Base-by-base conservation (phyloP, 2,329 filamentous ascomycete species). In the Anthostomella pinea region DNA sequence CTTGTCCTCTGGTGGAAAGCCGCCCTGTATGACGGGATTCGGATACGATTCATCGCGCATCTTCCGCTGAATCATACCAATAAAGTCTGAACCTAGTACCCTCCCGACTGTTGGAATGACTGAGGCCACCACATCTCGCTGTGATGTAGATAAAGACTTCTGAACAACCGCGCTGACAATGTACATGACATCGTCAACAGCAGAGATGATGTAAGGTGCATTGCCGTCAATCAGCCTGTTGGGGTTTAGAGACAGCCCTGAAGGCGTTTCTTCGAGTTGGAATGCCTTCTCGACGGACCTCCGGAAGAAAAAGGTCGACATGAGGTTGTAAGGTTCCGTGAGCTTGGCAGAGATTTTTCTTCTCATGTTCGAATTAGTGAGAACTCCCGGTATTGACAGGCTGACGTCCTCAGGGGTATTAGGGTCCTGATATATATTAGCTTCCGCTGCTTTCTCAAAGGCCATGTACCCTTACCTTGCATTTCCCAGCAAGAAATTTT, bases 131-230 rank as follows among this genome's bases (percentile, higher is more conserved):
- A 95, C 81, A 13, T 83, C 75, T 49, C 82, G 74, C 58, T 96
- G 90, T 2, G 86, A 87, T 1, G 94, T 97, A 1, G 87, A 84
- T 15, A 97, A 71, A 0, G 88, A 86, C 48, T 91, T 83, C 47
- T 94, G 85, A 6, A 97, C 73, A 21, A 97, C 85, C 33, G 91
- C 84, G 58, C 94, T 95, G 58, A 95, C 87, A 52, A 98, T 96
- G 65, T 97, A 98, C 91, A 98, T 97, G 56, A 97, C 89, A 66
- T 96, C 93, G 67, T 98, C 93, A 7, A 98, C 90, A 1, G 91
- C 90, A 2, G 90, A 89, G 27, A 93, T 91, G 53, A 98, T 95
- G 57, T 87, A 94, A 1, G 93, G 93, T 3, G 88, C 78, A 51
- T 89, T 88, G 39, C 82, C 77, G 34, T 84, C 79, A 27, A 95